These are phyloP conservation scores for Mycena sanguinolenta DNA, from an alignment of 768 basidiomycete genomes.

Conservation along the genomic window DNA sequence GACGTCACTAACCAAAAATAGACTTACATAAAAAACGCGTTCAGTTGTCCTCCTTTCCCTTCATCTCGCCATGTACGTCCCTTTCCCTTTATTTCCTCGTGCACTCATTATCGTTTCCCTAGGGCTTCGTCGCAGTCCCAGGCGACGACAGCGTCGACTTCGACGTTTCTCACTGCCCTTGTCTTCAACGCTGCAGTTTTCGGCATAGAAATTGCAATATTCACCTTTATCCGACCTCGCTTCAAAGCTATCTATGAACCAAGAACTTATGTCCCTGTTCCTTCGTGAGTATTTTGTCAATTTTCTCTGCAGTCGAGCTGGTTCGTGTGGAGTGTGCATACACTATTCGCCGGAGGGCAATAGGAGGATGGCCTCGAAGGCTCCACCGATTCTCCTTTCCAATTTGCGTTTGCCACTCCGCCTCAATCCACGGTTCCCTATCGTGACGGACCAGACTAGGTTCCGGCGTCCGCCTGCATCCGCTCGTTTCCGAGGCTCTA, in stretches of 20 bases:
- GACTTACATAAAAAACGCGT: background rate
- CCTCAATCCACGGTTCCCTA: background rate
- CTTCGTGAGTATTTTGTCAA: conserved; percentile 50
- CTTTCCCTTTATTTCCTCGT: background rate
- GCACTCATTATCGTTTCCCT: background rate
- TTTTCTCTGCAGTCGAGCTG: background rate
- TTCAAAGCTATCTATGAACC: conserved; percentile 95
- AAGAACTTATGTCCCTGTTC: conserved; percentile 72
- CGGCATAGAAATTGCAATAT: conserved; percentile 75
- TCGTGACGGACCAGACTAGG: too few relatives aligned
- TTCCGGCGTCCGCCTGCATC: background rate
- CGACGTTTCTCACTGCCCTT: conserved; percentile 87
- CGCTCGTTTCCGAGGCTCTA: background rate
- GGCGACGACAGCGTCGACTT: conserved; percentile 74
- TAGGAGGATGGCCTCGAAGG: too few relatives aligned
- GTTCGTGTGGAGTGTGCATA: background rate
- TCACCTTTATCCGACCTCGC: conserved; percentile 86
- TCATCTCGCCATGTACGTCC: conserved; percentile 12
- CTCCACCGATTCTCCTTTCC: background rate
- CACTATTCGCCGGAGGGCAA: too few relatives aligned
- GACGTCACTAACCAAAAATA: background rate
- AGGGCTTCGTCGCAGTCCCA: conserved; percentile 51
- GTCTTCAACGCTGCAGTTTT: conserved; percentile 85
- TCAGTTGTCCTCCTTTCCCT: background rate
- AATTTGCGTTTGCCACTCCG: background rate